Evolutionary conservation across 176 grass and related monocot species (phyloP).

Genomic region (Juncus inflexus): DNA sequence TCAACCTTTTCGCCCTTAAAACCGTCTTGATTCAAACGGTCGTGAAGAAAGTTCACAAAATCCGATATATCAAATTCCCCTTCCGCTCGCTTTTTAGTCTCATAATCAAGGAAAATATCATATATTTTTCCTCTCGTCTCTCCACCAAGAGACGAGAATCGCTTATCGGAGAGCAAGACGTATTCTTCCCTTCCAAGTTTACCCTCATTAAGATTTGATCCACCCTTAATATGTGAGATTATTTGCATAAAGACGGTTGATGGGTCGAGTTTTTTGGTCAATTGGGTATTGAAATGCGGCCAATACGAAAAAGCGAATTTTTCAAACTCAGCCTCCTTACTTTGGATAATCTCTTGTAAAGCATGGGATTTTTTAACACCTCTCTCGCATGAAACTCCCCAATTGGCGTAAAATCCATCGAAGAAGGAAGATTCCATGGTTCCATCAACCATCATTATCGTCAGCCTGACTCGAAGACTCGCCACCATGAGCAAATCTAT

Average conservation of each 20-base stretch:
- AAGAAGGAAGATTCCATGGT: slow-evolving; percentile 62
- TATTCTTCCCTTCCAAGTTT: slow-evolving; percentile 47
- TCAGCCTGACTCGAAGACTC: slow-evolving; percentile 21
- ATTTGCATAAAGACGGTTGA: slow-evolving; percentile 87
- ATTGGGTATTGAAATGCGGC: slow-evolving; percentile 57
- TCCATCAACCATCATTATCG: slow-evolving; percentile 89
- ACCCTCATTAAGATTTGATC: slow-evolving; percentile 21
- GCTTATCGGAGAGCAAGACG: slow-evolving; percentile 53
- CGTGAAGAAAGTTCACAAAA: slow-evolving; percentile 63
- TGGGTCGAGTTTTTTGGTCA: slow-evolving; percentile 64
- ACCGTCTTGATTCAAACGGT: slow-evolving; percentile 30
- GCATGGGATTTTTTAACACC: slow-evolving; percentile 49
- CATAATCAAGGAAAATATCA: slow-evolving; percentile 76
- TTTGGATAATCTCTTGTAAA: slow-evolving; percentile 47
- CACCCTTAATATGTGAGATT: slow-evolving; percentile 82
- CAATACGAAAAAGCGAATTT: slow-evolving; percentile 72
- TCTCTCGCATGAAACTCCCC: slow-evolving; percentile 27
- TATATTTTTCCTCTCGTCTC: slow-evolving; percentile 52
- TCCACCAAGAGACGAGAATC: slow-evolving; percentile 52
- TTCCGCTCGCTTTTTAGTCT: slow-evolving; percentile 43
- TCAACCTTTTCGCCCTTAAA: slow-evolving; percentile 49
- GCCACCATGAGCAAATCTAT: slow-evolving; percentile 48
- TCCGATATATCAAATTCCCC: slow-evolving; percentile 80
- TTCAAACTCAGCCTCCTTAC: slow-evolving; percentile 71
- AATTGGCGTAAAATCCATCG: slow-evolving; percentile 42